phyloP scores from a whole-genome alignment of 2,329 filamentous ascomycete genomes.

The Cladophialophora carrionii region DNA sequence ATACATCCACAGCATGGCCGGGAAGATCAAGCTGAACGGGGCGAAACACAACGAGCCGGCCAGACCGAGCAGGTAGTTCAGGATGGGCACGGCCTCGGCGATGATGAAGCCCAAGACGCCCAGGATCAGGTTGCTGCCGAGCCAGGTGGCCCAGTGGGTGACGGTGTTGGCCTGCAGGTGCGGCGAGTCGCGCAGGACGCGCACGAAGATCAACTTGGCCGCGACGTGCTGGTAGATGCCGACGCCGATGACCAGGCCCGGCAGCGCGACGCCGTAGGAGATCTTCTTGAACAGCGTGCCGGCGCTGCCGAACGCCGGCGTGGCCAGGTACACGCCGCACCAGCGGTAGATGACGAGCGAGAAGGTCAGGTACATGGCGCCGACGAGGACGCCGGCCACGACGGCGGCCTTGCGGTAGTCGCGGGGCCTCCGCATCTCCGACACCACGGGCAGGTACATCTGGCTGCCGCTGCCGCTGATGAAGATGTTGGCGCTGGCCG shows the following conservation, averaged over 20 bases:
- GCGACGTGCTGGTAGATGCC: slow-evolving; percentile 44
- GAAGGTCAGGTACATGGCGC: slow-evolving; percentile 45
- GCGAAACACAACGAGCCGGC: slow-evolving; percentile 58
- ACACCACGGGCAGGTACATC: slow-evolving; percentile 45
- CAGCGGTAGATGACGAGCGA: slow-evolving; percentile 52
- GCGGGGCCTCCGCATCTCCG: slow-evolving; percentile 47
- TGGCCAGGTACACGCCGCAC: slow-evolving; percentile 53
- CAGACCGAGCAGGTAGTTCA: slow-evolving; percentile 58
- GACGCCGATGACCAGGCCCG: slow-evolving; percentile 42
- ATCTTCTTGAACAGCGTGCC: slow-evolving; percentile 51
- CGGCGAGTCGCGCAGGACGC: slow-evolving; percentile 55
- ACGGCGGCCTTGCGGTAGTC: slow-evolving; percentile 44
- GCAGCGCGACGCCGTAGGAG: slow-evolving; percentile 49
- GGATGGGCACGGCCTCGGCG: slow-evolving; percentile 58
- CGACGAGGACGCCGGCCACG: slow-evolving; percentile 44
- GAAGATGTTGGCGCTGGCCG: slow-evolving; percentile 41
- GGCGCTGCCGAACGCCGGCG: slow-evolving; percentile 54
- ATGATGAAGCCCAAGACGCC: slow-evolving; percentile 49
- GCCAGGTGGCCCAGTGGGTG: slow-evolving; percentile 58
- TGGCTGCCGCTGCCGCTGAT: slow-evolving; percentile 42
- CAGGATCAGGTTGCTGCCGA: slow-evolving; percentile 47
- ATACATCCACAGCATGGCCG: slow-evolving; percentile 57
- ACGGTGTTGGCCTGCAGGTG: slow-evolving; percentile 58
- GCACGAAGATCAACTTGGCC: slow-evolving; percentile 61
- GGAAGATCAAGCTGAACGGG: slow-evolving; percentile 54